Evolutionary conservation across 805 yeast species (phyloP), one percentile per base, ranked within the genome.

Genomic region (Hanseniaspora nectarophila): DNA sequence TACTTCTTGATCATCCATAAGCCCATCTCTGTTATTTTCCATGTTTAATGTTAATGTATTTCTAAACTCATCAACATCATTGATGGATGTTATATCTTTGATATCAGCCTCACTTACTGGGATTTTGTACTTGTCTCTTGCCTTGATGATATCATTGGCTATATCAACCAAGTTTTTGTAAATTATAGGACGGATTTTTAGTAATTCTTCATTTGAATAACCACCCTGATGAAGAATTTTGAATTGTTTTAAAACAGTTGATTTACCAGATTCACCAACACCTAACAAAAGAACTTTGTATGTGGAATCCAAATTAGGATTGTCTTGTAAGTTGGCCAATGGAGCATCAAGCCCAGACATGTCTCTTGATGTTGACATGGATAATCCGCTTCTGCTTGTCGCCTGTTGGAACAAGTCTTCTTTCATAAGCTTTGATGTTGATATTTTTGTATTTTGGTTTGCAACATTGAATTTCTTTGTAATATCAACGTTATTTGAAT

Each of bases 141-240:
- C 94, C 55, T 74, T 77, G 28, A 84, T 73, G 13, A 89, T 67
- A 52, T 79, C 80, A 57, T 80, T 81, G 26, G 86, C 81, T 56
- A 92, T 81, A 53, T 86, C 94, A 55, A 83, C 67, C 20, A 88
- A 69, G 64, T 88, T 89, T 57, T 80, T 79, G 63, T 75, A 85
- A 20, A 89, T 87, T 57, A 85, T 81, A 0, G 90, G 86, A 61
- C 79, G 79, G 66, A 83, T 85, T 58, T 83, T 86, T 51, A 72
- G 69, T 26, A 82, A 66, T 63, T 88, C 97, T 44, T 82, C 81
- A 18, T 54, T 53, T 9, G 56, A 59, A 58, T 61, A 67, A 54
- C 61, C 72, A 57, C 58, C 61, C 57, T 60, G 71, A 62, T 59
- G 66, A 56, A 59, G 51, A 54, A 60, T 68, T 60, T 60, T 67